These are phyloP conservation scores for Euphorbia lathyris DNA, from an alignment of 345 rosid species.

Conservation along the genomic window DNA sequence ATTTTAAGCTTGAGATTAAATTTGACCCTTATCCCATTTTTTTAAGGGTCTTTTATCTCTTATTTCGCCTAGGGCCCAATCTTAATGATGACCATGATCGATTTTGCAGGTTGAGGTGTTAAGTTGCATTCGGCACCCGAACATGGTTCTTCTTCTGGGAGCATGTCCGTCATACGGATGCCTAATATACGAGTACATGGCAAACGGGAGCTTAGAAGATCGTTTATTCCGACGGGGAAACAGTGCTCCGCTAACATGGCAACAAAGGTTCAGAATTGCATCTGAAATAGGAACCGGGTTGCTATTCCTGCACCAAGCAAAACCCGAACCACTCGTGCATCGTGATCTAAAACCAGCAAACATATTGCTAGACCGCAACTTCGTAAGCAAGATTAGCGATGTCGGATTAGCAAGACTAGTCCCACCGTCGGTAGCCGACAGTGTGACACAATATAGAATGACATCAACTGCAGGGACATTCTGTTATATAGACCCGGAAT, in stretches of 20 bases:
- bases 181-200: conserved; percentile 89
- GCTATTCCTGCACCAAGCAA: conserved; percentile 79
- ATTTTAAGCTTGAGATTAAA: too few relatives aligned
- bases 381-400: conserved; percentile 84
- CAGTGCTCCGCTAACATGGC: conserved; percentile 72
- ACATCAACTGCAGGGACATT: conserved; percentile 90
- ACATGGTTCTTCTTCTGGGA: conserved; percentile 89
- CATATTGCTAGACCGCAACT: conserved; percentile 78
- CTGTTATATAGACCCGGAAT: conserved; percentile 91
- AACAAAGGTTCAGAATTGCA: conserved; percentile 70
- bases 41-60: too few relatives aligned
- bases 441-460: conserved; percentile 78
- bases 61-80: too few relatives aligned
- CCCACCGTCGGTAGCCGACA: conserved; percentile 75
- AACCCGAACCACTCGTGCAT: conserved; percentile 90
- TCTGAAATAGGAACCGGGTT: conserved; percentile 79
- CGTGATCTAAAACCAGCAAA: conserved; percentile 86
- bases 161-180: conserved; percentile 92
- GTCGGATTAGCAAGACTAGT: conserved; percentile 89
- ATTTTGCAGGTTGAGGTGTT: conserved; percentile 68
- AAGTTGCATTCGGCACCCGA: conserved; percentile 85
- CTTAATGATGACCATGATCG: not conserved
- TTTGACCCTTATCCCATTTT: too few relatives aligned
- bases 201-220: conserved; percentile 87
- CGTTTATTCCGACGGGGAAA: conserved; percentile 60